These are phyloP conservation scores for Gonapodya sp. DNA, from an alignment of 192 early-diverging fungal species.

Conservation along the genomic window DNA sequence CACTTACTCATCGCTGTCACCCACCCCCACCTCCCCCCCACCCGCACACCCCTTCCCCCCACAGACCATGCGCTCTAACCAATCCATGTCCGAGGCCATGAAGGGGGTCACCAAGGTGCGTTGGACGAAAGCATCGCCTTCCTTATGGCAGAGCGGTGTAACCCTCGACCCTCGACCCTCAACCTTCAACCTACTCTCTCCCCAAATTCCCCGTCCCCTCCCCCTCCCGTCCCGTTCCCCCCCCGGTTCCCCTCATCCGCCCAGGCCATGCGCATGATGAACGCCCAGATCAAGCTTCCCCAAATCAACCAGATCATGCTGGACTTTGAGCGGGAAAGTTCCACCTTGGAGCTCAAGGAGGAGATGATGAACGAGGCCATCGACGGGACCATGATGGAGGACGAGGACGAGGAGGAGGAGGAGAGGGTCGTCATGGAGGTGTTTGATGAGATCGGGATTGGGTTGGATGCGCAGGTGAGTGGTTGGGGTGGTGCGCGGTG, in stretches of 20 bases:
- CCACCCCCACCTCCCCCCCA: no score
- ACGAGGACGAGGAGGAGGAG: slow-evolving; percentile 82
- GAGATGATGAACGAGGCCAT: slow-evolving; percentile 98
- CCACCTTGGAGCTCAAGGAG: slow-evolving; percentile 98
- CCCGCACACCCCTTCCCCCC: slow-evolving; percentile 16
- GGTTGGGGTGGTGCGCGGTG: background rate
- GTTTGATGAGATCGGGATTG: slow-evolving; percentile 91
- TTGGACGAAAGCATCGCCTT: background rate
- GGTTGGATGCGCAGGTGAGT: slow-evolving; percentile 59
- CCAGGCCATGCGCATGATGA: slow-evolving; percentile 93
- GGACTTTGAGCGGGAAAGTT: slow-evolving; percentile 91
- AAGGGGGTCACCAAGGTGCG: slow-evolving; percentile 78
- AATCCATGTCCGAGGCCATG: slow-evolving; percentile 94
- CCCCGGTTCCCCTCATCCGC: background rate
- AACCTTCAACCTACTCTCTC: no score
- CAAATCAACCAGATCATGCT: slow-evolving; percentile 91
- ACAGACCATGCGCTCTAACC: slow-evolving; percentile 84
- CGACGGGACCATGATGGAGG: slow-evolving; percentile 91
- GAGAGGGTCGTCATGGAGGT: slow-evolving; percentile 89
- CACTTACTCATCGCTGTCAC: no score
- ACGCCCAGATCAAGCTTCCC: slow-evolving; percentile 85
- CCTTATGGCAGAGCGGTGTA: background rate
- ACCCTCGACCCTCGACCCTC: no score
- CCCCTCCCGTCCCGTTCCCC: no score
- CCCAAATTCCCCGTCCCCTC: background rate